Evolutionary conservation across 2,329 filamentous ascomycete species (phyloP).

Genomic region (Aspergillus proliferans): DNA sequence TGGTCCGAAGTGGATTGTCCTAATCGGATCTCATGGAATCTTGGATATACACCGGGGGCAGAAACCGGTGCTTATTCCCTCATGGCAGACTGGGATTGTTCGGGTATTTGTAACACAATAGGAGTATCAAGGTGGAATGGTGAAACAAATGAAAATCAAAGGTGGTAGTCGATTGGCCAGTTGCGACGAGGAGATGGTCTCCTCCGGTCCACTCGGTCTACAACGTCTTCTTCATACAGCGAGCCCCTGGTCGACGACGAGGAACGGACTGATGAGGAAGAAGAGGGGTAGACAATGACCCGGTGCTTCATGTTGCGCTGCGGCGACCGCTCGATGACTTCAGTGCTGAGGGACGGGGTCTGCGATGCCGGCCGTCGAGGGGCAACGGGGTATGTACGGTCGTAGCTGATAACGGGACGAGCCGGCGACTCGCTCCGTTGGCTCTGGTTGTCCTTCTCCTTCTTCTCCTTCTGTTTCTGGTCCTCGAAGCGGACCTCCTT

Average conservation of each 20-base stretch:
- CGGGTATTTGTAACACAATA: no score
- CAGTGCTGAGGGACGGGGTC: constrained; percentile 11
- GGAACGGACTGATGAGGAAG: constrained; percentile 10
- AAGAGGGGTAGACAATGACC: constrained; percentile 30
- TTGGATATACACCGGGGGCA: no score
- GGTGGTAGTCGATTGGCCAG: constrained; percentile 25
- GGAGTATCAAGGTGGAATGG: no score
- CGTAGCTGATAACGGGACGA: constrained; percentile 25
- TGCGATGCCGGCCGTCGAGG: constrained; percentile 18
- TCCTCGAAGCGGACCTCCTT: constrained; percentile 3
- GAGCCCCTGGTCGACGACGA: constrained; percentile 23
- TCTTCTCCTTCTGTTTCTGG: neutral
- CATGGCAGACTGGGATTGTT: no score
- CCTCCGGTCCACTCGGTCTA: constrained; percentile 28
- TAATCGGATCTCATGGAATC: no score
- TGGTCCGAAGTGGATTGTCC: no score
- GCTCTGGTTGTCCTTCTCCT: constrained; percentile 1
- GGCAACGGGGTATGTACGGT: constrained; percentile 24
- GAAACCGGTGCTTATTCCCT: no score
- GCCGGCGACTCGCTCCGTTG: neutral
- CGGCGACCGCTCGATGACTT: constrained; percentile 26
- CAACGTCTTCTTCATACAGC: constrained; percentile 28
- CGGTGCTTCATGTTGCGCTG: constrained; percentile 20
- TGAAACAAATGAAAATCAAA: constrained; percentile 12
- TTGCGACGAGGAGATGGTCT: constrained; percentile 25